Percentiles rank a stretch among this genome's conserved stretches.
Evolutionary conservation across 1,284 basidiomycete species (phyloP).

Genomic region (Peniophora sp.): DNA sequence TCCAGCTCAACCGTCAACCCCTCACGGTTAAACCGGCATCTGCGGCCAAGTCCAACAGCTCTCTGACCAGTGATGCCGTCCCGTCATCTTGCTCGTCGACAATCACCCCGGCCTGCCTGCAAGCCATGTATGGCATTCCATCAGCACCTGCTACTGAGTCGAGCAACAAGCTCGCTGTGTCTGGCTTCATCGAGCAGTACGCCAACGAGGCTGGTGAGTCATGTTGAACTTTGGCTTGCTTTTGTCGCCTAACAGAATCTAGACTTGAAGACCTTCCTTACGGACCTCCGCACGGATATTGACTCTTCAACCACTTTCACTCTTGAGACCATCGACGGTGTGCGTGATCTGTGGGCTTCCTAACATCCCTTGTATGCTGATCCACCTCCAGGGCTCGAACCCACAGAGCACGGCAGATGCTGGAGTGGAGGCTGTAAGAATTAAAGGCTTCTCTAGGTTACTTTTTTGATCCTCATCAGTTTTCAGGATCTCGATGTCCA

Average conservation of each 20-base stretch:
- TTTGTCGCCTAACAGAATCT: not conserved
- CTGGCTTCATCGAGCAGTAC: slow-evolving; percentile 24
- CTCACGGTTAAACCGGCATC: not conserved
- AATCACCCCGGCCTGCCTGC: slow-evolving; percentile 21
- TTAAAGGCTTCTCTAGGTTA: slow-evolving; percentile 37
- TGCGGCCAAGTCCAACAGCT: slow-evolving; percentile 6
- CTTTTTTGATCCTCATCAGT: not conserved
- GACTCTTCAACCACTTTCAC: slow-evolving; percentile 20
- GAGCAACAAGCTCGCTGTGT: slow-evolving; percentile 20
- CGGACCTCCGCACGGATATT: slow-evolving; percentile 18
- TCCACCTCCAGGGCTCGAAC: slow-evolving; percentile 7
- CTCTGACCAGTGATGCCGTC: slow-evolving; percentile 5
- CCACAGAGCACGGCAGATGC: slow-evolving; percentile 25
- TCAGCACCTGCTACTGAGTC: slow-evolving; percentile 19
- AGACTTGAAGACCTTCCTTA: slow-evolving; percentile 9
- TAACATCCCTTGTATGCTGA: no score
- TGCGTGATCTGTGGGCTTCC: no score
- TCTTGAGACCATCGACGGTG: not conserved
- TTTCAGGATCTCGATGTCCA: slow-evolving; percentile 15
- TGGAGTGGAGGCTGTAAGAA: slow-evolving; percentile 29
- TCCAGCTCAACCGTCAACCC: not conserved
- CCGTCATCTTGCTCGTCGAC: slow-evolving; percentile 13
- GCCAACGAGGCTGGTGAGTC: slow-evolving; percentile 12
- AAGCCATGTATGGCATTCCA: slow-evolving; percentile 24
- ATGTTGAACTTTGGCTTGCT: slow-evolving; percentile 9